A percentile compares a stretch with the other conserved stretches of the same genome.
Evolutionary conservation across 2,329 filamentous ascomycete species (phyloP).

Genomic region (Alternaria novae-zelandiae): DNA sequence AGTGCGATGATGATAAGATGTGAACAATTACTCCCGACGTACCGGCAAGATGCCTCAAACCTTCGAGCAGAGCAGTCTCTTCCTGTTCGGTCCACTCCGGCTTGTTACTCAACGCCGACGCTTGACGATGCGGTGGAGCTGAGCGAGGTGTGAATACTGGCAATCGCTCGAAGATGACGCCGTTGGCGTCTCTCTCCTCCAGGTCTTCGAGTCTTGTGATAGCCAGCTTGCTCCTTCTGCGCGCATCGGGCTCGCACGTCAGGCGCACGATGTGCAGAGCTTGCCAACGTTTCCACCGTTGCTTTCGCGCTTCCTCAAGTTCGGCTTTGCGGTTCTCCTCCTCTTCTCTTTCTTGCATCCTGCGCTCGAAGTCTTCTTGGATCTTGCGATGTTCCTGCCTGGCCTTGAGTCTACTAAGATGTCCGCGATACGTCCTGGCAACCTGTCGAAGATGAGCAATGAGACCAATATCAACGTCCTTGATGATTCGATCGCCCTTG

Average conservation of each 20-base stretch:
- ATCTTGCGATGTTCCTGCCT: conserved; percentile 9
- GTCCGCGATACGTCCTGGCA: neutral
- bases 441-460: conserved; percentile 35
- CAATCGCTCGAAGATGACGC: conserved; percentile 48
- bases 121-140: conserved; percentile 19
- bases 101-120: conserved; percentile 13
- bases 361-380: conserved; percentile 4
- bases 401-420: conserved; percentile 12
- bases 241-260: conserved; percentile 29
- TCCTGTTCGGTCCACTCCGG: conserved; percentile 42
- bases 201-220: conserved; percentile 20
- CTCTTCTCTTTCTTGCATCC: conserved; percentile 7
- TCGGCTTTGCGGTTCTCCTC: conserved; percentile 6
- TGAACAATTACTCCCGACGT: conserved; percentile 4
- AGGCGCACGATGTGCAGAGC: conserved; percentile 36
- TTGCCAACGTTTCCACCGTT: conserved; percentile 36
- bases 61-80: conserved; percentile 41
- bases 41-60: conserved; percentile 34
- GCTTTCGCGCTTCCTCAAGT: neutral
- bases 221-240: conserved; percentile 11
- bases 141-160: conserved; percentile 47
- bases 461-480: conserved; percentile 27
- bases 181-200: conserved; percentile 49
- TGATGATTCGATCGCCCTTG: conserved; percentile 30
- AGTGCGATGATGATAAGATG: neutral